phyloP scores from a whole-genome alignment of 2,329 filamentous ascomycete genomes.

The Fusarium solani-melongenae region DNA sequence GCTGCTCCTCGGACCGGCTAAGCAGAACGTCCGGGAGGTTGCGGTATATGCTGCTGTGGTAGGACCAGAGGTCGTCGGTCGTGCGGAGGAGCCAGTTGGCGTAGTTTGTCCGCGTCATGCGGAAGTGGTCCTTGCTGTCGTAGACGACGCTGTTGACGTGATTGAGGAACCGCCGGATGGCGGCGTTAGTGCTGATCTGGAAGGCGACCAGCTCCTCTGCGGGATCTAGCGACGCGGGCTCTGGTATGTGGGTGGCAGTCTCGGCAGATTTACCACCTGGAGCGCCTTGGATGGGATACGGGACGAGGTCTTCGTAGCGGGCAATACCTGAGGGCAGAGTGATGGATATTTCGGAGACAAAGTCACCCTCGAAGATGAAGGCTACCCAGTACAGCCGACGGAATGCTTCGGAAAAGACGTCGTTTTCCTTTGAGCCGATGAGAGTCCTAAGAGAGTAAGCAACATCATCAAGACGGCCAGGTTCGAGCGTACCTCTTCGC shows the following conservation, averaged over 20 bases:
- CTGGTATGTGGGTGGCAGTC: neutral
- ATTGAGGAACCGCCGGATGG: slow-evolving; percentile 45
- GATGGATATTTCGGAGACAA: slow-evolving; percentile 44
- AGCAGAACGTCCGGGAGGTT: slow-evolving; percentile 43
- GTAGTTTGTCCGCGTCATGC: slow-evolving; percentile 34
- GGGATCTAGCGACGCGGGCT: neutral
- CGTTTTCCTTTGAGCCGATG: neutral
- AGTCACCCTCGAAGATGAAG: slow-evolving; percentile 47
- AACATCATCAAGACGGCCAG: neutral
- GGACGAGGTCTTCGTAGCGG: slow-evolving; percentile 41
- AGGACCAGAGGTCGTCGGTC: slow-evolving; percentile 41
- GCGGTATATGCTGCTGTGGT: slow-evolving; percentile 42
- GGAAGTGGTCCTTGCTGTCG: slow-evolving; percentile 41
- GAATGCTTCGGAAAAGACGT: slow-evolving; percentile 34
- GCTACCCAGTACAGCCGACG: slow-evolving; percentile 45
- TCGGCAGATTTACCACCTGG: neutral
- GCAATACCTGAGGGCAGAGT: slow-evolving; percentile 44
- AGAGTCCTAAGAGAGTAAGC: neutral
- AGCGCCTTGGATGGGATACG: slow-evolving; percentile 12
- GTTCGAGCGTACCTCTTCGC: slow-evolving; percentile 16
- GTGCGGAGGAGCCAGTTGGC: slow-evolving; percentile 42
- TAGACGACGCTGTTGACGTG: slow-evolving; percentile 46
- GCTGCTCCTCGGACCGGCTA: neutral
- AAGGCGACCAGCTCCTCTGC: slow-evolving; percentile 44
- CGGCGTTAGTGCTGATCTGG: slow-evolving; percentile 46